Conservation (phyloP, 805 yeast species). For the Saturnispora besseyi region DNA sequence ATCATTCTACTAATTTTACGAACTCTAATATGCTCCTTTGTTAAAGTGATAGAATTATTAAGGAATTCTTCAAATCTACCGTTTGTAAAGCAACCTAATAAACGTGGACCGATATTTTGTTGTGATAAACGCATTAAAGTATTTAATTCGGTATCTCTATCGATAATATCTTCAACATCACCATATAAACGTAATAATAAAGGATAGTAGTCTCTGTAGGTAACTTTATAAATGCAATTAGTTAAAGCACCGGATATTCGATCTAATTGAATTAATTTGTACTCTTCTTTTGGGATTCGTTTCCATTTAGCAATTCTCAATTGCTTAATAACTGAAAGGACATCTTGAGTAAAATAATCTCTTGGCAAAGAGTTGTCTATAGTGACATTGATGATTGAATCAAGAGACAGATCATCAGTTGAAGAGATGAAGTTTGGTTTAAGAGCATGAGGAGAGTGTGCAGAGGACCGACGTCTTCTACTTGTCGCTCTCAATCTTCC, state of each 20-base stretch:
- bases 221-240: constrained; percentile 72
- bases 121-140: constrained; percentile 64
- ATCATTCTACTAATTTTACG: constrained; percentile 72
- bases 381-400: constrained; percentile 37
- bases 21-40: constrained; percentile 62
- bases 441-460: not conserved
- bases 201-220: constrained; percentile 38
- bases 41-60: constrained; percentile 71
- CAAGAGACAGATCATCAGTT: not conserved
- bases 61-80: constrained; percentile 93
- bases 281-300: constrained; percentile 33
- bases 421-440: not conserved
- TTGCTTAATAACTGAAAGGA: constrained; percentile 52
- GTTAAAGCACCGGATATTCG: constrained; percentile 92
- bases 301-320: constrained; percentile 78
- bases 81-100: constrained; percentile 82
- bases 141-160: constrained; percentile 70
- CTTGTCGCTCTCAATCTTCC: not conserved
- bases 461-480: constrained; percentile 1
- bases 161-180: constrained; percentile 77
- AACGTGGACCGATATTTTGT: constrained; percentile 77
- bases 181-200: constrained; percentile 81
- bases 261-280: constrained; percentile 40
- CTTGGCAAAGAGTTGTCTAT: constrained; percentile 71
- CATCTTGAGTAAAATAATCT: constrained; percentile 80